phyloP scores from a whole-genome alignment of 768 basidiomycete species.

The Pleurotus pulmonarius region DNA sequence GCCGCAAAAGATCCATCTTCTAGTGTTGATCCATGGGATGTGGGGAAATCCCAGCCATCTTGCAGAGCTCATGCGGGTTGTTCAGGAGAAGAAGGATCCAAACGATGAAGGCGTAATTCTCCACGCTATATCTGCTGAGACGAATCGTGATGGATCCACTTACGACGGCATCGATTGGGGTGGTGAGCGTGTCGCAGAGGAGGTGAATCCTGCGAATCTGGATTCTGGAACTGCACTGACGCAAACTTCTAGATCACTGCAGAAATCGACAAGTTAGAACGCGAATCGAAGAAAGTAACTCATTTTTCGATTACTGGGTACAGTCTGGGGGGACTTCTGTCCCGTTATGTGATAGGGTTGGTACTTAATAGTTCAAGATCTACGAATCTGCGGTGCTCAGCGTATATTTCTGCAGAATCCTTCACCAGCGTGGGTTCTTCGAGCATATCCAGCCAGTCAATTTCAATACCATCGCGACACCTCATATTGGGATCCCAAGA shows the following conservation, averaged over 20 bases:
- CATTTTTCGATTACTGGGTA: conserved; percentile 77
- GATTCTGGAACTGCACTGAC: neutral
- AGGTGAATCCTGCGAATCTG: conserved; percentile 40
- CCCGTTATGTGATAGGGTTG: conserved; percentile 75
- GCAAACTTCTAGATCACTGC: no score
- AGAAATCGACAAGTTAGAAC: conserved; percentile 30
- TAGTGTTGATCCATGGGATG: conserved; percentile 64
- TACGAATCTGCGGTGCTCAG: no score
- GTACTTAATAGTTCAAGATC: conserved; percentile 18
- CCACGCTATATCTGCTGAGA: conserved; percentile 60
- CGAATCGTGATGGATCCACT: conserved; percentile 62
- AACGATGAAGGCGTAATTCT: conserved; percentile 40
- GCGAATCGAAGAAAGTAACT: conserved; percentile 54
- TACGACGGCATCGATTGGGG: conserved; percentile 88
- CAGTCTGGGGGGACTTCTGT: conserved; percentile 73
- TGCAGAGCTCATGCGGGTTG: conserved; percentile 19
- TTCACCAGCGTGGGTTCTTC: conserved; percentile 69
- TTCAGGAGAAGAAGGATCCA: conserved; percentile 36
- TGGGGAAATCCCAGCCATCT: conserved; percentile 78
- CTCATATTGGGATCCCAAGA: no score
- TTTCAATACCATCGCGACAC: conserved; percentile 77
- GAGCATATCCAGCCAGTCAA: conserved; percentile 65
- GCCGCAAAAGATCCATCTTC: conserved; percentile 48
- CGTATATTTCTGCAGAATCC: conserved; percentile 35
- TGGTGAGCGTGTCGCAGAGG: conserved; percentile 72